Percentiles rank a stretch among this genome's conserved stretches.
These are phyloP conservation scores for Lecanicillium sp. DNA, from an alignment of 2,329 filamentous ascomycete genomes.

Conservation along the genomic window DNA sequence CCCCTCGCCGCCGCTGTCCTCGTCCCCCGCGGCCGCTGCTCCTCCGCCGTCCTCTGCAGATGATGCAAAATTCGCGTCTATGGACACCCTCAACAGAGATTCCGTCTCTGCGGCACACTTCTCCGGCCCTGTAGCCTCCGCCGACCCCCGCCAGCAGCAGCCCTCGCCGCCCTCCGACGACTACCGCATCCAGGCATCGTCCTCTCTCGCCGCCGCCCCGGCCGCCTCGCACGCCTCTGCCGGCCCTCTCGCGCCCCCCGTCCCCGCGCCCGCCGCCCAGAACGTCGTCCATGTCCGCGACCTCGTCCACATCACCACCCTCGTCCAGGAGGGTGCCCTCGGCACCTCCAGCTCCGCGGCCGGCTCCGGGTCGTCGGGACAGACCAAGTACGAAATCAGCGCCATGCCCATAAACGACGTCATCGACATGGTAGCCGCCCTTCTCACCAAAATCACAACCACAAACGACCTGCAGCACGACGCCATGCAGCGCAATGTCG, in stretches of 20 bases:
- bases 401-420: constrained; percentile 95
- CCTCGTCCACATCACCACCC: constrained; percentile 82
- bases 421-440: constrained; percentile 96
- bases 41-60: constrained; percentile 31
- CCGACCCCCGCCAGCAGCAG: constrained; percentile 21
- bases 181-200: constrained; percentile 14
- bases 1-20: constrained; percentile 50
- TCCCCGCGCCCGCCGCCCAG: constrained; percentile 31
- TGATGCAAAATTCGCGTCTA: constrained; percentile 39
- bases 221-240: constrained; percentile 20
- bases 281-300: constrained; percentile 74
- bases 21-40: constrained; percentile 36
- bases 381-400: constrained; percentile 84
- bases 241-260: constrained; percentile 17
- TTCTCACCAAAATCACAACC: constrained; percentile 93
- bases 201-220: constrained; percentile 29
- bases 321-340: constrained; percentile 72
- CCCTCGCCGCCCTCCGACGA: constrained; percentile 33
- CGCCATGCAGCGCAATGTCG: constrained; percentile 67
- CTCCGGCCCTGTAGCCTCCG: constrained; percentile 1
- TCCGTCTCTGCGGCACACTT: constrained; percentile 11
- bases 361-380: constrained; percentile 18
- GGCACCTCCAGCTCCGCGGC: constrained; percentile 30
- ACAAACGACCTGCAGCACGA: constrained; percentile 95
- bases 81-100: constrained; percentile 36